Conservation (phyloP, 305 asterid species). For the Fraxinus floribunda region DNA sequence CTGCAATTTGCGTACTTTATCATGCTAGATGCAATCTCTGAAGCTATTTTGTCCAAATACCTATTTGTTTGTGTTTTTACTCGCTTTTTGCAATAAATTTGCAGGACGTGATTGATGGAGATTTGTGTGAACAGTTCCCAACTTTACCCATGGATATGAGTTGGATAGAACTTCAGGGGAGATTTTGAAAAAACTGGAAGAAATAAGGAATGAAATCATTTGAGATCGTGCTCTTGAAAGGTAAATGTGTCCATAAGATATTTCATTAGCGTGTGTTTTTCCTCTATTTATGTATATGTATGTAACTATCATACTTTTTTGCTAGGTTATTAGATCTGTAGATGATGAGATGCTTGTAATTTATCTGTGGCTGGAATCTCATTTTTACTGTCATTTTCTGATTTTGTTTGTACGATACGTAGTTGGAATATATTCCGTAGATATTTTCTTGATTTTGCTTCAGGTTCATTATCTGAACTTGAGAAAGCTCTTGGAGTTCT, state of each 20-base stretch:
- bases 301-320: no score
- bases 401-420: no score
- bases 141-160: slow-evolving; percentile 86
- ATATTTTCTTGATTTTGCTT: neutral
- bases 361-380: neutral
- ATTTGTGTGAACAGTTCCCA: slow-evolving; percentile 88
- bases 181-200: slow-evolving; percentile 90
- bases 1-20: neutral
- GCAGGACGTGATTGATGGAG: slow-evolving; percentile 96
- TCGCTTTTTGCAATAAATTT: slow-evolving; percentile 15
- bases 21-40: neutral
- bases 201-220: slow-evolving; percentile 80
- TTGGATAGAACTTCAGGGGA: slow-evolving; percentile 91
- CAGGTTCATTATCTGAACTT: neutral
- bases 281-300: no score
- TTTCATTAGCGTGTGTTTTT: no score
- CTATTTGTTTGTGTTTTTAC: neutral
- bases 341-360: no score
- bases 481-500: no score
- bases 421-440: neutral
- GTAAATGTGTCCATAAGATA: neutral
- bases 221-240: slow-evolving; percentile 32
- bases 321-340: no score
- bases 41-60: neutral
- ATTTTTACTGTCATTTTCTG: neutral